Evolutionary conservation across 2,329 filamentous ascomycete species (phyloP), one percentile per base, ranked within the genome.

Genomic region (Cadophora gregata): DNA sequence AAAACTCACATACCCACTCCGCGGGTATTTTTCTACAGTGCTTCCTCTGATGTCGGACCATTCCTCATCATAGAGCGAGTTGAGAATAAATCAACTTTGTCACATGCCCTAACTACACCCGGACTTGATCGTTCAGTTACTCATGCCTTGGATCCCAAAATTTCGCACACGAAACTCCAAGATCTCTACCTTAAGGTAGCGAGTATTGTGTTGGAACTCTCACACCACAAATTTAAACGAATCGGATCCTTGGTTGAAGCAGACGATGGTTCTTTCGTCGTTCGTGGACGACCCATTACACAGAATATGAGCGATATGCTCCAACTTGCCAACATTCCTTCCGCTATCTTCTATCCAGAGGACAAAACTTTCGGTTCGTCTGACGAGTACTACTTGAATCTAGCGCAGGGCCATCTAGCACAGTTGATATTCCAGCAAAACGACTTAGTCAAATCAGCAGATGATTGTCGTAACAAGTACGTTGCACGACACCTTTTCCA

Each of bases 381-480:
- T 10, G 42, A 63, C 42, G 65, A 65, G 21, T 72, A 64, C 27
- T 69, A 72, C 25, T 24, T 59, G 6, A 38, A 48, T 19, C 36
- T 73, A 12, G 73, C 71, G 45, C 55, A 72, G 33, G 69, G 65
- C 47, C 78, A 84, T 56, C 70, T 84, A 7, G 72, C 72, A n/a
- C 80, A 83, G 48, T 66, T 82, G 2, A 62, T 75, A 10, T 80
- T 80, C 63, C 80, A 83, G 69, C 78, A 77, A 56, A 81, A 82
- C 65, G 76, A 81, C 53, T 69, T 77, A 0, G 71, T 81, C 4
- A 62, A 64, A 0, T 73, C 75, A 3, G 79, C 77, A 29, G 77
- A 79, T 14, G 81, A 83, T 63, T 79, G 76, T 55, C 75, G 78
- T 4, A 79, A 78, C 25, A 82, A 83, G 66, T 81, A 81, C 62